Evolutionary conservation across 1,284 basidiomycete genomes (phyloP).

Genomic region (Rhodofomes roseus): DNA sequence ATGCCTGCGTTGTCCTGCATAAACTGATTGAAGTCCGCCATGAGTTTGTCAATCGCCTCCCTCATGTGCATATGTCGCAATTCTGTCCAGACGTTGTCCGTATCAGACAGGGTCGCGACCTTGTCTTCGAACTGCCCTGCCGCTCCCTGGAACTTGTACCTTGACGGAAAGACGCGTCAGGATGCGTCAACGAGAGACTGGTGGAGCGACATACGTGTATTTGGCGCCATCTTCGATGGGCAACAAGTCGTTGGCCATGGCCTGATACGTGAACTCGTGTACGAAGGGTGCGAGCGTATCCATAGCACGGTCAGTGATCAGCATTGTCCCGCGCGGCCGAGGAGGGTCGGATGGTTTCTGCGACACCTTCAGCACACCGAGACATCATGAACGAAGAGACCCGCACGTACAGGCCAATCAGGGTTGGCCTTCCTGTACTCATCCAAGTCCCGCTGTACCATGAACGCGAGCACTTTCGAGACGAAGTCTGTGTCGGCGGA

Average conservation of each 20-base stretch:
- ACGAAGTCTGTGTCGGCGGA: slow-evolving; percentile 67
- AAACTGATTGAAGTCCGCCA: slow-evolving; percentile 93
- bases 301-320: slow-evolving; percentile 96
- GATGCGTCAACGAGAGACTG: neutral
- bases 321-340: slow-evolving; percentile 77
- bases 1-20: slow-evolving; percentile 92
- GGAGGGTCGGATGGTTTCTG: slow-evolving; percentile 64
- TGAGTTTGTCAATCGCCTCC: slow-evolving; percentile 95
- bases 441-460: slow-evolving; percentile 80
- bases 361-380: neutral
- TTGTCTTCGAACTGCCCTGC: slow-evolving; percentile 85
- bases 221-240: slow-evolving; percentile 82
- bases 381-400: neutral
- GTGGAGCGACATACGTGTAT: slow-evolving; percentile 66
- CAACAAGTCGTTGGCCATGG: slow-evolving; percentile 95
- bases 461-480: slow-evolving; percentile 76
- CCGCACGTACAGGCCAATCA: slow-evolving; percentile 72
- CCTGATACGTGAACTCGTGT: slow-evolving; percentile 99
- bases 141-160: slow-evolving; percentile 86
- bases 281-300: slow-evolving; percentile 88
- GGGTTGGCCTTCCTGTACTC: slow-evolving; percentile 83
- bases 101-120: slow-evolving; percentile 78
- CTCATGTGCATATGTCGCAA: slow-evolving; percentile 98
- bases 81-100: slow-evolving; percentile 88
- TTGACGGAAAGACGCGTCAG: slow-evolving; percentile 25